Conservation (phyloP, 768 basidiomycete genomes). For the Strobilomyces echinocephalus region DNA sequence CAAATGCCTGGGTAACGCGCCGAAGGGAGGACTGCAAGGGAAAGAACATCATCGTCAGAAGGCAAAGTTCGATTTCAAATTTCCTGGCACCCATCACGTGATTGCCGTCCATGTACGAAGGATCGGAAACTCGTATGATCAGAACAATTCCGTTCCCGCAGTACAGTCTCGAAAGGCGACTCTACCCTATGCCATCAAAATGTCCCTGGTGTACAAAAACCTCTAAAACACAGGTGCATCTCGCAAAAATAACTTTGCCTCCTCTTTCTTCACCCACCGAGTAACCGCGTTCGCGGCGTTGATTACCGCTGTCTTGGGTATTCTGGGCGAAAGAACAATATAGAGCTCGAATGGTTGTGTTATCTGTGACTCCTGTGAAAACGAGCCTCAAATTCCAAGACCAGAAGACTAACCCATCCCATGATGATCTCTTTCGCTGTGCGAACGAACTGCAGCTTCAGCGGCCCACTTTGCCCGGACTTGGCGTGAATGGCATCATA, state of each 20-base stretch:
- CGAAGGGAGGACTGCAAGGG: constrained; percentile 17
- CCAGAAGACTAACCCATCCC: constrained; percentile 73
- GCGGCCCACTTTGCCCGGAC: constrained; percentile 71
- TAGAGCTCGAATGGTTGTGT: constrained; percentile 94
- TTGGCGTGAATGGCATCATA: constrained; percentile 90
- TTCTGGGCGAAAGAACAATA: constrained; percentile 68
- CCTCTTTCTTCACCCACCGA: constrained; percentile 89
- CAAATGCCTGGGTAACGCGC: constrained; percentile 15
- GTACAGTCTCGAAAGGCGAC: too few relatives aligned
- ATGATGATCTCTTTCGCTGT: constrained; percentile 85
- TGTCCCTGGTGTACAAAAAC: neutral
- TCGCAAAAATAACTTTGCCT: constrained; percentile 71
- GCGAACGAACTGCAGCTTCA: constrained; percentile 84
- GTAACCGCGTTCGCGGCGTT: constrained; percentile 86
- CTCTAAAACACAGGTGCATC: constrained; percentile 84
- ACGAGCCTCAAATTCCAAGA: neutral
- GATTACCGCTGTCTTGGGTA: constrained; percentile 86
- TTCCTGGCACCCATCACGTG: constrained; percentile 18
- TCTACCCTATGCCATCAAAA: neutral
- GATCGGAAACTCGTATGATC: too few relatives aligned
- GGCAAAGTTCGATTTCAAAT: constrained; percentile 6
- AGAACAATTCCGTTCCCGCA: too few relatives aligned
- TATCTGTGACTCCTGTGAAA: constrained; percentile 46
- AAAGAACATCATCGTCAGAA: constrained; percentile 19
- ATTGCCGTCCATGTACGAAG: too few relatives aligned